Conservation (phyloP, 495 filamentous ascomycete species). For the Aspergillus taichungensis region DNA sequence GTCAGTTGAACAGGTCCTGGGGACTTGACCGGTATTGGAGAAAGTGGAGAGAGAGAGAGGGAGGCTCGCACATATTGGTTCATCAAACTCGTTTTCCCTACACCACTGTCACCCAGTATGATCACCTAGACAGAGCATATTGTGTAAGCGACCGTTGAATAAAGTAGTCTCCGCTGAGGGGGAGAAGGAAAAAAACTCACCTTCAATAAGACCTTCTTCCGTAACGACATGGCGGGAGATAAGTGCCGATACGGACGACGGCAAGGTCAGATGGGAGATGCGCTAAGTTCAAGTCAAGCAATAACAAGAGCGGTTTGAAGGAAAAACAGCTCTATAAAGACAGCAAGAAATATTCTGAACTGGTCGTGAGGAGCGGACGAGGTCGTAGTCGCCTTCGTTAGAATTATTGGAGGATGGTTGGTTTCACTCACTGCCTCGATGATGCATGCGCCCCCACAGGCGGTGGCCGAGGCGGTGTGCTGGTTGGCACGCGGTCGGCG, state of each 20-base stretch:
- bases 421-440: slow-evolving; percentile 12
- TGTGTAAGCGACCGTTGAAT: neutral
- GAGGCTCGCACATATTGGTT: slow-evolving; percentile 94
- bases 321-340: too few relatives aligned
- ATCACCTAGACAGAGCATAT: slow-evolving; percentile 64
- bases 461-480: slow-evolving; percentile 29
- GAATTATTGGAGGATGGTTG: slow-evolving; percentile 8
- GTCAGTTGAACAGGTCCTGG: slow-evolving; percentile 14
- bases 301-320: neutral
- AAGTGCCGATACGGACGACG: slow-evolving; percentile 1
- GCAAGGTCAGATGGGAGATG: slow-evolving; percentile 4
- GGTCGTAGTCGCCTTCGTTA: neutral
- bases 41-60: too few relatives aligned
- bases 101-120: slow-evolving; percentile 95
- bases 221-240: slow-evolving; percentile 61
- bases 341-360: too few relatives aligned
- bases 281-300: neutral
- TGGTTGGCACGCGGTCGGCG: neutral
- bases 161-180: neutral
- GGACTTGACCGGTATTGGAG: slow-evolving; percentile 1
- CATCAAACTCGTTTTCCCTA: slow-evolving; percentile 99
- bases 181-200: slow-evolving; percentile 36
- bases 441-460: slow-evolving; percentile 25
- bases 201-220: slow-evolving; percentile 97
- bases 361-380: too few relatives aligned